A percentile compares a stretch with the other conserved stretches of the same genome.
phyloP scores from a whole-genome alignment of 2,329 filamentous ascomycete genomes.

The Colletotrichum camelliae region DNA sequence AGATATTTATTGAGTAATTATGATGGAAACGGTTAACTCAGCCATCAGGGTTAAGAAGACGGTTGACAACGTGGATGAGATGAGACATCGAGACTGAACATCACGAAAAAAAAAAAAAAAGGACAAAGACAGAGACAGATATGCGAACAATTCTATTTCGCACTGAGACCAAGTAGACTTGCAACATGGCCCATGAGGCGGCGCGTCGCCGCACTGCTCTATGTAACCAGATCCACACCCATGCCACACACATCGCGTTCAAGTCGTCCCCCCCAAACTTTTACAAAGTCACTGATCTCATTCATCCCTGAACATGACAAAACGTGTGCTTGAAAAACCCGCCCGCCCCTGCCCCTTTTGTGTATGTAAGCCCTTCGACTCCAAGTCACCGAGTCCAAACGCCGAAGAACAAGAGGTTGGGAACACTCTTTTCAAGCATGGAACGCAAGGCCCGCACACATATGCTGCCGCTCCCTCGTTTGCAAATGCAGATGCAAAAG shows the following conservation, averaged over 20 bases:
- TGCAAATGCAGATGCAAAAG: neutral
- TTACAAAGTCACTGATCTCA: neutral
- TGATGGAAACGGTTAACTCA: neutral
- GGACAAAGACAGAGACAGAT: neutral
- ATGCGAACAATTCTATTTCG: neutral
- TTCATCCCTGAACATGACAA: neutral
- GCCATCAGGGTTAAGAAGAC: neutral
- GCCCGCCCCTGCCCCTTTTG: neutral
- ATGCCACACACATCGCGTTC: neutral
- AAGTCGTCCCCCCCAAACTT: neutral
- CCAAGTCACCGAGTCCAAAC: neutral
- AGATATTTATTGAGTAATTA: neutral
- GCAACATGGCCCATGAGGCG: neutral
- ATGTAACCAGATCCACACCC: neutral
- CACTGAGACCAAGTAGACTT: neutral
- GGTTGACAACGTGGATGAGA: neutral
- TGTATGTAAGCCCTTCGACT: neutral
- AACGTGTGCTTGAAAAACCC: neutral
- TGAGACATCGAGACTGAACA: neutral
- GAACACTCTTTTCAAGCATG: neutral
- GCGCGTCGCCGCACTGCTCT: neutral
- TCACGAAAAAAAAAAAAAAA: neutral
- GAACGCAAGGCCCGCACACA: neutral
- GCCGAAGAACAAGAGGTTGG: neutral
- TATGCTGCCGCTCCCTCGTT: neutral